A percentile compares a stretch with the other conserved stretches of the same genome.
These are phyloP conservation scores for Akanthomyces uredinophilus DNA, from an alignment of 2,329 filamentous ascomycete species.

Conservation along the genomic window DNA sequence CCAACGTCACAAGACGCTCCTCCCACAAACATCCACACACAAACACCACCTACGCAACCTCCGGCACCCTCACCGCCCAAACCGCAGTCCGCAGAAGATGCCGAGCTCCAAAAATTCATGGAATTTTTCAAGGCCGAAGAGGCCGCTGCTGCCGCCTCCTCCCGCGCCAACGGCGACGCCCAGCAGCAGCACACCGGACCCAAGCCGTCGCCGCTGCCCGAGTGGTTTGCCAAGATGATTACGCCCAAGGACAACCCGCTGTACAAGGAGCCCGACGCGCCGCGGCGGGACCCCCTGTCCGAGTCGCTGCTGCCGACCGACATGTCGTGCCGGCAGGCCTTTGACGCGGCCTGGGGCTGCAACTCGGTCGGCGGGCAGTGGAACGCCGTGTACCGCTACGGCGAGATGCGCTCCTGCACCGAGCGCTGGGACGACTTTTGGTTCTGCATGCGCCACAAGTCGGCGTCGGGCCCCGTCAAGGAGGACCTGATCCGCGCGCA, in stretches of 20 bases:
- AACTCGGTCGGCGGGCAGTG: conserved; percentile 87
- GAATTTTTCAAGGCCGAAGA: conserved; percentile 38
- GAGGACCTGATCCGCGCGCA: conserved; percentile 59
- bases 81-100: conserved; percentile 31
- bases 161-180: conserved; percentile 21
- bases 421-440: conserved; percentile 92
- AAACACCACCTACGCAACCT: conserved; percentile 19
- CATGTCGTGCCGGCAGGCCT: conserved; percentile 86
- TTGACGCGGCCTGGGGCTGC: conserved; percentile 93
- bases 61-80: conserved; percentile 25
- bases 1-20: conserved; percentile 21
- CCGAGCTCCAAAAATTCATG: conserved; percentile 51
- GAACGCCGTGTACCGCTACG: conserved; percentile 85
- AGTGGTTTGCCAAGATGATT: conserved; percentile 10
- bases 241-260: conserved; percentile 9
- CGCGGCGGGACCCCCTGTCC: conserved; percentile 44
- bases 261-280: conserved; percentile 20
- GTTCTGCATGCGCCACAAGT: conserved; percentile 89
- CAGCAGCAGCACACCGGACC: conserved; percentile 19
- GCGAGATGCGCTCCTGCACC: conserved; percentile 67
- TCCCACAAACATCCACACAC: conserved; percentile 18
- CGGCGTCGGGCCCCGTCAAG: conserved; percentile 53
- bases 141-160: conserved; percentile 17
- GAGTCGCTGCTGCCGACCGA: conserved; percentile 69
- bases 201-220: conserved; percentile 11